These are phyloP conservation scores for Artemisia annua DNA, from an alignment of 129 eudicot species.

Conservation along the genomic window DNA sequence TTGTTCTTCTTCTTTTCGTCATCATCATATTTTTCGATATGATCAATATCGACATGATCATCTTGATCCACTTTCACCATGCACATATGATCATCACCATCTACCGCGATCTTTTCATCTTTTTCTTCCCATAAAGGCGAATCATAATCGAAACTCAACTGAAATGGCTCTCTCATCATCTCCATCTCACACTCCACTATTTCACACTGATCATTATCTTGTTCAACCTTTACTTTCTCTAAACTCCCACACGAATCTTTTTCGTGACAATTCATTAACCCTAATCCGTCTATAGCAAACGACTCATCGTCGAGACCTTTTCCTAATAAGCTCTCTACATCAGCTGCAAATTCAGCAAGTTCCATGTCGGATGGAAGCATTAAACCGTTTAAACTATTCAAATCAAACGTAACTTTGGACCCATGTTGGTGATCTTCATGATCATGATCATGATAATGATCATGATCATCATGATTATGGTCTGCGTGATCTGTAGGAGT, in stretches of 20 bases:
- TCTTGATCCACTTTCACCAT: slow-evolving; percentile 30
- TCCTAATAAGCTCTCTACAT: slow-evolving; percentile 73
- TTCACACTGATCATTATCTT: slow-evolving; percentile 26
- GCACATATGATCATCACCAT: slow-evolving; percentile 1
- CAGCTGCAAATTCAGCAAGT: slow-evolving; percentile 81
- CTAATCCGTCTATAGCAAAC: slow-evolving; percentile 61
- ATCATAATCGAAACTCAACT: slow-evolving; percentile 58
- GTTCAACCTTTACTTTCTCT: slow-evolving; percentile 55
- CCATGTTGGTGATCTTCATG: slow-evolving; percentile 7
- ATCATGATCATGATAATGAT: slow-evolving; percentile 4
- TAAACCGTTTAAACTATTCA: slow-evolving; percentile 43
- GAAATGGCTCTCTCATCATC: slow-evolving; percentile 57
- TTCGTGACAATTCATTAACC: slow-evolving; percentile 46
- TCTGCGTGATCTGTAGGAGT: slow-evolving; percentile 9
- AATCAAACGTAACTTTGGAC: slow-evolving; percentile 25
- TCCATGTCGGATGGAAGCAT: slow-evolving; percentile 62
- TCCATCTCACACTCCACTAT: slow-evolving; percentile 32
- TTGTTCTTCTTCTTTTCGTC: slow-evolving; percentile 34
- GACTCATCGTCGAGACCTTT: slow-evolving; percentile 68
- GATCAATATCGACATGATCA: slow-evolving; percentile 6
- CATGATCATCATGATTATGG: neutral
- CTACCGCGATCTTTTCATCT: slow-evolving; percentile 25
- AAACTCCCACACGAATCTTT: slow-evolving; percentile 19
- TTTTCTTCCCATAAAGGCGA: slow-evolving; percentile 58
- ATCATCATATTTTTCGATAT: slow-evolving; percentile 16